Evolutionary conservation across 805 yeast species (phyloP).

Genomic region (Teunomyces aglyptinius): DNA sequence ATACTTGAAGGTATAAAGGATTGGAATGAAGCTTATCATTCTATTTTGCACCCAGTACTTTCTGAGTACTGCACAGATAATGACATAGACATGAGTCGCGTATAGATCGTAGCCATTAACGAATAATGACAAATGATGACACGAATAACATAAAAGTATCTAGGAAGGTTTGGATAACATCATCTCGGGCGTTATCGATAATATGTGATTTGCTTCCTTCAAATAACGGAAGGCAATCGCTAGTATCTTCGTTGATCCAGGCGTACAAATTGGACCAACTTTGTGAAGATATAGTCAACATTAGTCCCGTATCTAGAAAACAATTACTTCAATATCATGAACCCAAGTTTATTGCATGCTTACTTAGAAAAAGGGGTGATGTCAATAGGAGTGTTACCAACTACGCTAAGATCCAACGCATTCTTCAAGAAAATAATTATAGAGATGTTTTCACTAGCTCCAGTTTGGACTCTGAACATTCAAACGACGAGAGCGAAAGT

Average conservation of each 20-base stretch:
- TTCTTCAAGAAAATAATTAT: background rate
- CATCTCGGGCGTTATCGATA: constrained; percentile 15
- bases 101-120: background rate
- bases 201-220: constrained; percentile 50
- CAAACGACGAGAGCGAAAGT: constrained; percentile 4
- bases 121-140: constrained; percentile 3
- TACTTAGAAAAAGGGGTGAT: constrained; percentile 29
- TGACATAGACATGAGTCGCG: background rate
- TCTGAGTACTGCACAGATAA: constrained; percentile 9
- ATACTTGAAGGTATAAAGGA: constrained; percentile 16
- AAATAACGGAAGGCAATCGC: constrained; percentile 48
- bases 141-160: constrained; percentile 2
- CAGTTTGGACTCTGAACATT: background rate
- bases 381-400: constrained; percentile 9
- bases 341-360: constrained; percentile 33
- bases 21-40: constrained; percentile 15
- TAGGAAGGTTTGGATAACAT: constrained; percentile 21
- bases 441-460: background rate
- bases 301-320: constrained; percentile 22
- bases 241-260: constrained; percentile 40
- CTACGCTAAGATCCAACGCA: constrained; percentile 1
- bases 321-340: constrained; percentile 55
- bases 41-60: constrained; percentile 5
- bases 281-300: constrained; percentile 23
- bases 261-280: constrained; percentile 37